Conservation (phyloP, 108 stramenopile genomes). For the Fragilaria radians region DNA sequence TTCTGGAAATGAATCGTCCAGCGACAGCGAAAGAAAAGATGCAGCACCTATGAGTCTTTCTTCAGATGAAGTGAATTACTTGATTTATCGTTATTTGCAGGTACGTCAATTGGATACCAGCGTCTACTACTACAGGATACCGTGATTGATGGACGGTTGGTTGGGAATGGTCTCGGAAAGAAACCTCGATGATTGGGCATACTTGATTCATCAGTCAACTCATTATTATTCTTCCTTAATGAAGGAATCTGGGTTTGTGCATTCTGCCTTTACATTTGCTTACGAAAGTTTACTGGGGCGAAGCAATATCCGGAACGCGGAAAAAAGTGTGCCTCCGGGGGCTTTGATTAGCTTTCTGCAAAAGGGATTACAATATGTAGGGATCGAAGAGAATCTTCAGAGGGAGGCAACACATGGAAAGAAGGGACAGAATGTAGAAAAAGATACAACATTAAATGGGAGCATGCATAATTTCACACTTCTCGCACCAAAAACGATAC, state of each 20-base stretch:
- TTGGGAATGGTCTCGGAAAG: too few species aligned
- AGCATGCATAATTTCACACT: constrained; percentile 52
- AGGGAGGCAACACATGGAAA: constrained; percentile 28
- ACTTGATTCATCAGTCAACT: not conserved
- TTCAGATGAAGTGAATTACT: constrained; percentile 92
- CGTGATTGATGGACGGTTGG: too few species aligned
- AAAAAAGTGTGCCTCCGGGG: constrained; percentile 77
- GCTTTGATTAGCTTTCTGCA: constrained; percentile 80
- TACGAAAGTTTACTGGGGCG: constrained; percentile 89
- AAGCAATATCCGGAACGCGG: constrained; percentile 52
- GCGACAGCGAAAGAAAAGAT: constrained; percentile 2
- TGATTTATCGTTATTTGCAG: constrained; percentile 83
- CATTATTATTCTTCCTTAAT: not conserved
- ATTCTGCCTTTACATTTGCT: constrained; percentile 92
- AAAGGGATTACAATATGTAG: constrained; percentile 86
- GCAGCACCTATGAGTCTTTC: constrained; percentile 39
- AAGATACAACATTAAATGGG: constrained; percentile 8
- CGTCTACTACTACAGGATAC: too few species aligned
- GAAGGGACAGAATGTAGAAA: constrained; percentile 11
- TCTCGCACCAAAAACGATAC: constrained; percentile 58
- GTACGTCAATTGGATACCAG: too few species aligned
- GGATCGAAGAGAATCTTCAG: constrained; percentile 75
- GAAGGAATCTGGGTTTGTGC: constrained; percentile 74
- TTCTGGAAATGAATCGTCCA: constrained; percentile 3
- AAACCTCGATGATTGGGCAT: not conserved